Evolutionary conservation across 345 rosid species (phyloP).

Genomic region (Citrus hindsii): DNA sequence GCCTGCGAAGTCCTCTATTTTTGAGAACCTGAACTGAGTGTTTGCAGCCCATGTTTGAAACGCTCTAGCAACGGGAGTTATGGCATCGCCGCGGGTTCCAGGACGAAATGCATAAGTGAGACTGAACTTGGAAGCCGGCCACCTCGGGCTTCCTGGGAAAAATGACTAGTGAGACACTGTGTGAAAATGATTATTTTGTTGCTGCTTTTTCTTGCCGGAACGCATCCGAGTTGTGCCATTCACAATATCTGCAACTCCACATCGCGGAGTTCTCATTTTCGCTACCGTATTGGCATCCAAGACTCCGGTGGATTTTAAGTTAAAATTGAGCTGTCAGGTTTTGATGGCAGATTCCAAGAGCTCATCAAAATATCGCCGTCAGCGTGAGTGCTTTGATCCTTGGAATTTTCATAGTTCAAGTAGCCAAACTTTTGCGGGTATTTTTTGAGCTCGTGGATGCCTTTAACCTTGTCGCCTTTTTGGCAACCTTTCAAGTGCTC

Average conservation of each 20-base stretch:
- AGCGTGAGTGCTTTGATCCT: too few relatives aligned
- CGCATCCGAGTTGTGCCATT: slow-evolving; percentile 28
- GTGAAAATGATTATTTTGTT: slow-evolving; percentile 9
- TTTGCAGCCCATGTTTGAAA: slow-evolving; percentile 23
- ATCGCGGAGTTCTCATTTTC: slow-evolving; percentile 34
- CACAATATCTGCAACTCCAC: slow-evolving; percentile 34
- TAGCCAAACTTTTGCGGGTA: too few relatives aligned
- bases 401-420: too few relatives aligned
- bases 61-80: slow-evolving; percentile 12
- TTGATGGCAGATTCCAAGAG: too few relatives aligned
- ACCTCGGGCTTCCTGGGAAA: slow-evolving; percentile 15
- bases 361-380: too few relatives aligned
- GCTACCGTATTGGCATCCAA: too few relatives aligned
- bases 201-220: slow-evolving; percentile 3
- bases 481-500: too few relatives aligned
- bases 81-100: neutral
- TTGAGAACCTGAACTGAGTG: slow-evolving; percentile 22
- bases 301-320: too few relatives aligned
- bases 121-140: slow-evolving; percentile 34
- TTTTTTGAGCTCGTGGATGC: too few relatives aligned
- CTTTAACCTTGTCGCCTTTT: too few relatives aligned
- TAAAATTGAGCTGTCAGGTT: too few relatives aligned
- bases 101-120: slow-evolving; percentile 20
- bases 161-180: slow-evolving; percentile 21
- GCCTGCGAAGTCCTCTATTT: neutral